Base-by-base conservation (phyloP, 306 rosid species). In the Abrus precatorius region DNA sequence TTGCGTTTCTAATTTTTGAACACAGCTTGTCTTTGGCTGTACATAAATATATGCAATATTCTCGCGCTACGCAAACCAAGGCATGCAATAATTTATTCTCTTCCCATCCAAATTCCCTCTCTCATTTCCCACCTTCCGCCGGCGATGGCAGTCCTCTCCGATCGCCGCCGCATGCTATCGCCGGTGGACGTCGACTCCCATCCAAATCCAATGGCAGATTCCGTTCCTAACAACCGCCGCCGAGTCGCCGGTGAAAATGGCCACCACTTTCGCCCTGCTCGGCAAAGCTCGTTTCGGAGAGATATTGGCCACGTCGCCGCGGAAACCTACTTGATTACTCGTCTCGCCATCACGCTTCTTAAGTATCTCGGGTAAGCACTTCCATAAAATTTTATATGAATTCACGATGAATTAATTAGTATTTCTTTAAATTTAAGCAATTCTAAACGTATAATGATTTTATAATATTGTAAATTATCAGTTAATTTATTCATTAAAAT, bases 341-440 rank as follows among this genome's bases (percentile, higher is more conserved):
- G 90, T 2, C 89, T 95, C 76, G 61, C 86, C 78, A 84, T 95
- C 90, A 92, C 89, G 63, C 98, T 95, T 62, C 97, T 95, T 52
- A 91, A 63, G 30, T 95, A 85, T 82, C 94, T 95, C 83, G 98
- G 98, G 98, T 92, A 79, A 60, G 33, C 30, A 4, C 1, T 48
- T 34, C 50, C 3, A 33, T 20, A 20, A 20, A 20, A 20, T 20
- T 20, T 20, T 20, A 20, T 20, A 20, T 20, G 20, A 20, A 20
- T 20, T 20, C 20, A 20, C 20, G 20, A 20, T 20, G 20, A 20
- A 20, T 20, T 20, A 20, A 20, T 20, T 20, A 0, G 20, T 20
- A 20, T 20, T 20, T 20, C 20, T 20, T 20, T 20, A 20, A 20
- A 20, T 20, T 20, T 20, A 20, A 20, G 20, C 20, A 20, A 20